Percentiles rank a stretch among this genome's conserved stretches.
Evolutionary conservation across 495 filamentous ascomycete species (phyloP).

Genomic region (Amniculicola lignicola): DNA sequence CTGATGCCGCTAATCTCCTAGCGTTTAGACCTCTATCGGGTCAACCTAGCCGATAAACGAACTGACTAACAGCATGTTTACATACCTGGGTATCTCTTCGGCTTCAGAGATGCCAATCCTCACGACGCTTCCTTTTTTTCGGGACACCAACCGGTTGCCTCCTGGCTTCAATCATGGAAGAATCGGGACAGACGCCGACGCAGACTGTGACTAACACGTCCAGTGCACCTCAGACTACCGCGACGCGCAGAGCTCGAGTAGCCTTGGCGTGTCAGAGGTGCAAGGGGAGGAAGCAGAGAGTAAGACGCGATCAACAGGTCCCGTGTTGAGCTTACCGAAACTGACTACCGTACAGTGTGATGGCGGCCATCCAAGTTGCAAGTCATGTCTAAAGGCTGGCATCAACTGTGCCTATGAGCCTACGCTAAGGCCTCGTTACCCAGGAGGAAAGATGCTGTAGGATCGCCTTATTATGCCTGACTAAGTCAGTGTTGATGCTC

Average conservation of each 20-base stretch:
- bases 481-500: neutral
- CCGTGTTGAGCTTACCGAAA: neutral
- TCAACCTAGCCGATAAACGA: slow-evolving; percentile 5
- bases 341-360: slow-evolving; percentile 16
- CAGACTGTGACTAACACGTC: too few relatives aligned
- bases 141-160: neutral
- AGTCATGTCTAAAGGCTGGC: slow-evolving; percentile 18
- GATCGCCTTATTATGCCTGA: neutral
- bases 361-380: slow-evolving; percentile 12
- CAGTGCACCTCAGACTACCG: neutral
- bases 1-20: too few relatives aligned
- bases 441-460: slow-evolving; percentile 27
- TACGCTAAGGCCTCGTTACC: slow-evolving; percentile 17
- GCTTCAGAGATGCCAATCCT: too few relatives aligned
- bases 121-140: neutral
- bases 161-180: neutral
- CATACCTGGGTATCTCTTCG: too few relatives aligned
- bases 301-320: neutral
- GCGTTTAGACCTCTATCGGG: slow-evolving; percentile 8
- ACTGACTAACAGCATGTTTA: slow-evolving; percentile 1
- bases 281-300: slow-evolving; percentile 25
- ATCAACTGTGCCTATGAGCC: slow-evolving; percentile 19
- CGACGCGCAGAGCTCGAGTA: slow-evolving; percentile 9
- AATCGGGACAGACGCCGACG: slow-evolving; percentile 1
- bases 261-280: slow-evolving; percentile 25